phyloP scores from a whole-genome alignment of 176 grass and related monocot genomes.

The Oryza punctata region DNA sequence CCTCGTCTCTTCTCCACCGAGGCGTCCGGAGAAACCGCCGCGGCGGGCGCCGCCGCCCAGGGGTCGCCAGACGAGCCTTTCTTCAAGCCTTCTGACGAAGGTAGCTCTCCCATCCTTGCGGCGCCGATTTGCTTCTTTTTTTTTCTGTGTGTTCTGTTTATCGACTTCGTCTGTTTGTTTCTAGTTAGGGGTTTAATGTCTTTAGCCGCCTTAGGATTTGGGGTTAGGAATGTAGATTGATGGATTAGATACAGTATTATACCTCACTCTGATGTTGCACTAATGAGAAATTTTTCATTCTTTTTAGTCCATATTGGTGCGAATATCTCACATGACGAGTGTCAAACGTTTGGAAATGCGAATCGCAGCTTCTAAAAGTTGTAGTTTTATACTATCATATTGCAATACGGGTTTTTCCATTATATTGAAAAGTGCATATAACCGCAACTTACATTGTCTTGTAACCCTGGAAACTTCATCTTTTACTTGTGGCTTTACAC shows the following conservation, averaged over 20 bases:
- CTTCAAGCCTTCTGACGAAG: conserved; percentile 39
- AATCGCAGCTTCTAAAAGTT: not conserved
- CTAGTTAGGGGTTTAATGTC: not conserved
- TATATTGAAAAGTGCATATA: not conserved
- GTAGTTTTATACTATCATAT: not conserved
- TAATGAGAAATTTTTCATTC: not conserved
- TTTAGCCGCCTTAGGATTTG: not conserved
- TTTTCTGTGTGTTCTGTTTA: not conserved
- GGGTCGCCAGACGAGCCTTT: conserved; percentile 43
- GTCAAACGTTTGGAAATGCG: not conserved
- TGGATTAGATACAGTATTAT: not conserved
- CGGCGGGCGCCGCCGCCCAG: conserved; percentile 24
- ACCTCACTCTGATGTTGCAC: not conserved
- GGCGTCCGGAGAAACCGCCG: conserved; percentile 26
- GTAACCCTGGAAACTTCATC: not conserved
- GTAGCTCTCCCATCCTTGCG: conserved; percentile 20
- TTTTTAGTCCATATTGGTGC: not conserved
- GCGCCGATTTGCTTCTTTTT: not conserved
- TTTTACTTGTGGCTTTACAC: conserved; percentile 6
- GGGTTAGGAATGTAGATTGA: not conserved
- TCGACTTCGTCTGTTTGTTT: too few relatives aligned
- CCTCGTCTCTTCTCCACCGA: conserved; percentile 43
- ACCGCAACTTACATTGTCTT: not conserved
- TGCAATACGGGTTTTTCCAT: not conserved
- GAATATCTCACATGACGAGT: not conserved